Percentiles rank a stretch among this genome's conserved stretches.
Conservation (phyloP, 2,329 filamentous ascomycete species). For the Epichloe amarillans region DNA sequence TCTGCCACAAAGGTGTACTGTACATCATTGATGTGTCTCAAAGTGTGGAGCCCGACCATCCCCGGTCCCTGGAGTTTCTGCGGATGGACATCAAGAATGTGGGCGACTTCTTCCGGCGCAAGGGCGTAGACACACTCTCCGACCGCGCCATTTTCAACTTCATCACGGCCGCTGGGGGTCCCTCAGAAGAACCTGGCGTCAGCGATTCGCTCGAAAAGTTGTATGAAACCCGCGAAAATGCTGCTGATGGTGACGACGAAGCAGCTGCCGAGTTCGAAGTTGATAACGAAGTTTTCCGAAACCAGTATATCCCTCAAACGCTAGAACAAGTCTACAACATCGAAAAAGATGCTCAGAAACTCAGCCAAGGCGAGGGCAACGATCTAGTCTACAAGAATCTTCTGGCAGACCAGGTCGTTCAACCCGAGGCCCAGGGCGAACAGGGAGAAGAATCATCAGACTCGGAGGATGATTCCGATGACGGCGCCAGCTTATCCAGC, state of each 20-base stretch:
- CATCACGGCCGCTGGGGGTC: constrained; percentile 53
- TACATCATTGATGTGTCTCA: constrained; percentile 98
- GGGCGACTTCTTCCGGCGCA: constrained; percentile 77
- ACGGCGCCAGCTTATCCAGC: constrained; percentile 33
- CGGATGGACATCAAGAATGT: constrained; percentile 99
- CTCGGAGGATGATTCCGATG: constrained; percentile 31
- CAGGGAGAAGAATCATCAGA: constrained; percentile 23
- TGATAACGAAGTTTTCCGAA: constrained; percentile 84
- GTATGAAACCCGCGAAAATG: constrained; percentile 41
- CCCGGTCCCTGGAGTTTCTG: constrained; percentile 80
- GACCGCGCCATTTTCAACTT: constrained; percentile 79
- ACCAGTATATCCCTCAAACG: constrained; percentile 93
- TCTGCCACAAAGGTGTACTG: constrained; percentile 70
- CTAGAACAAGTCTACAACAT: constrained; percentile 94
- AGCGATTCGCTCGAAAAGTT: constrained; percentile 50
- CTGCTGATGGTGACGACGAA: constrained; percentile 33
- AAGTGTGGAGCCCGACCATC: constrained; percentile 93
- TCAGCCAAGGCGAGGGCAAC: constrained; percentile 58
- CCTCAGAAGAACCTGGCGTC: constrained; percentile 48
- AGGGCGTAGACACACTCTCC: constrained; percentile 67
- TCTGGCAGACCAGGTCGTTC: constrained; percentile 54
- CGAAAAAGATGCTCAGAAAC: constrained; percentile 73
- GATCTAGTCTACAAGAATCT: constrained; percentile 79
- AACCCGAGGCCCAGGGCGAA: constrained; percentile 22
- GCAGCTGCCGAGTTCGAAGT: constrained; percentile 49